Evolutionary conservation across 768 basidiomycete species (phyloP).

Genomic region (Nevesoporus exiguus): DNA sequence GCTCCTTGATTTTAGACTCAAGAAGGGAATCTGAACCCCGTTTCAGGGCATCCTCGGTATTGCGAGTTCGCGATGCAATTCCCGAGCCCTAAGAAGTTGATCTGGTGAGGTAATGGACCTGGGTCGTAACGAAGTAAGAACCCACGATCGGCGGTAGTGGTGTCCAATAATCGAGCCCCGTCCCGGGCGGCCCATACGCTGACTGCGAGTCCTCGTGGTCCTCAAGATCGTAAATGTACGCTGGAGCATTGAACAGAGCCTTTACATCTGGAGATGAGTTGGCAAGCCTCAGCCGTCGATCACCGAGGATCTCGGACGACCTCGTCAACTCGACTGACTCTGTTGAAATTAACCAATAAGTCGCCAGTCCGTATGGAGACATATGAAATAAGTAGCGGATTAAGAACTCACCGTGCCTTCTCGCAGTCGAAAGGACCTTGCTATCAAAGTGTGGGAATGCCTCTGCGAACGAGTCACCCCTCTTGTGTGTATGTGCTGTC

Average conservation of each 20-base stretch:
- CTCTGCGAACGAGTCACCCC: constrained; percentile 91
- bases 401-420: constrained; percentile 53
- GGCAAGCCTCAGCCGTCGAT: constrained; percentile 74
- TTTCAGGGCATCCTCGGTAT: constrained; percentile 73
- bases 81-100: constrained; percentile 53
- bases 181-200: constrained; percentile 49
- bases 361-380: constrained; percentile 1
- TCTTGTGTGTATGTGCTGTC: constrained; percentile 74
- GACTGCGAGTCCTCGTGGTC: constrained; percentile 64
- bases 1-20: constrained; percentile 81
- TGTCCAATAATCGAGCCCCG: constrained; percentile 70
- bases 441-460: constrained; percentile 97
- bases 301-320: constrained; percentile 57
- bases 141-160: constrained; percentile 73
- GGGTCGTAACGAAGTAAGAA: constrained; percentile 9
- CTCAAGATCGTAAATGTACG: constrained; percentile 79
- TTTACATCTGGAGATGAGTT: constrained; percentile 94
- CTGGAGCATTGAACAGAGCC: constrained; percentile 85
- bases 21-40: constrained; percentile 81
- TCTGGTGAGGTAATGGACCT: constrained; percentile 20
- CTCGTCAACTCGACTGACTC: constrained; percentile 78
- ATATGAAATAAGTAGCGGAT: neutral
- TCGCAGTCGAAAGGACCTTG: constrained; percentile 81
- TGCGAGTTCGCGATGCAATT: constrained; percentile 62
- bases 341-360: constrained; percentile 27